Evolutionary conservation across 495 filamentous ascomycete species (phyloP).

Genomic region (Pseudoneurospora amorphoporcata): DNA sequence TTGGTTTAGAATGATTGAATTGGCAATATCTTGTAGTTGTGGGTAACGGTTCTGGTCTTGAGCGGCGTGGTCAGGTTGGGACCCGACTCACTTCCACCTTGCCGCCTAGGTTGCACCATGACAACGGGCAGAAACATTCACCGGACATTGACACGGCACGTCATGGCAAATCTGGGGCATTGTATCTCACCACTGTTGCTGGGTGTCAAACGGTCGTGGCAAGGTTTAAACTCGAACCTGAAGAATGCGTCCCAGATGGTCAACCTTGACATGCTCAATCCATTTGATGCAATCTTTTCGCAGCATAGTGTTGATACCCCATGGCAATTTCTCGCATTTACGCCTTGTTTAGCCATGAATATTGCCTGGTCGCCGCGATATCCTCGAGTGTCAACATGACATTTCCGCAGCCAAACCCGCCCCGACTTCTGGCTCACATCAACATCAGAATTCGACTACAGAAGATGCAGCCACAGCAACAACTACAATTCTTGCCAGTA

Average conservation of each 20-base stretch:
- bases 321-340: not conserved
- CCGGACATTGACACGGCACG: not conserved
- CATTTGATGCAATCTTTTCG: too few relatives aligned
- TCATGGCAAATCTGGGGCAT: not conserved
- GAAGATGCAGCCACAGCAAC: not conserved
- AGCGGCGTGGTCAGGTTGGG: not conserved
- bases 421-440: not conserved
- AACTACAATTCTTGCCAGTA: not conserved
- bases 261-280: not conserved
- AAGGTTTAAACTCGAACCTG: not conserved
- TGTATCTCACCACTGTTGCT: not conserved
- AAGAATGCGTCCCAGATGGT: not conserved
- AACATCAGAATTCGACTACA: not conserved
- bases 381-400: not conserved
- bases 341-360: not conserved
- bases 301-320: not conserved
- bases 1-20: accelerated
- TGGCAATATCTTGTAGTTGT: not conserved
- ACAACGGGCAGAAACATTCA: not conserved
- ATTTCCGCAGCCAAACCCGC: not conserved
- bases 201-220: not conserved
- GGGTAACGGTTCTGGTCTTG: not conserved
- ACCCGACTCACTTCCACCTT: not conserved
- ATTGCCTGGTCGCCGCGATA: not conserved
- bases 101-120: not conserved